Conservation (phyloP, 2,329 filamentous ascomycete genomes). For the Phyllosticta citriasiana region DNA sequence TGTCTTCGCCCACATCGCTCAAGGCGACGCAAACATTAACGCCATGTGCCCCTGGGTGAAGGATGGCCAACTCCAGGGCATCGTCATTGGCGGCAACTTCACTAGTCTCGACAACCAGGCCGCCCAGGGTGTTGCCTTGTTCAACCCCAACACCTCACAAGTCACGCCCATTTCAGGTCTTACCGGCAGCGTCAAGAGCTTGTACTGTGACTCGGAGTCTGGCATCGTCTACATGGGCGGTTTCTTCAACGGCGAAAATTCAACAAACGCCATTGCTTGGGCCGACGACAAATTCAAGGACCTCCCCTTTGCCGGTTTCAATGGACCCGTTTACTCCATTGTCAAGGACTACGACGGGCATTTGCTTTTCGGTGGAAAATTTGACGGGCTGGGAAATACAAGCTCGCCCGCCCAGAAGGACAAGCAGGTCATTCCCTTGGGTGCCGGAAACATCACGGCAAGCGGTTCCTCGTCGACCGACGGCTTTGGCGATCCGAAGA, state of each 20-base stretch:
- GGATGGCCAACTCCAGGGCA: slow-evolving; percentile 57
- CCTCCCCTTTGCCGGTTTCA: slow-evolving; percentile 87
- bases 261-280: slow-evolving; percentile 86
- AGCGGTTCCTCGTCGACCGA: slow-evolving; percentile 49
- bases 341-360: slow-evolving; percentile 68
- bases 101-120: slow-evolving; percentile 72
- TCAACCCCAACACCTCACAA: slow-evolving; percentile 60
- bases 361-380: slow-evolving; percentile 84
- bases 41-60: slow-evolving; percentile 74
- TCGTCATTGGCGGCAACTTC: slow-evolving; percentile 90
- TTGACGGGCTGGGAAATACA: slow-evolving; percentile 85
- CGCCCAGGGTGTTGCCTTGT: slow-evolving; percentile 69
- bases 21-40: slow-evolving; percentile 74
- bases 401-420: slow-evolving; percentile 56
- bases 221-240: slow-evolving; percentile 87
- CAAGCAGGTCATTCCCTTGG: slow-evolving; percentile 74
- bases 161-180: slow-evolving; percentile 72
- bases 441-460: slow-evolving; percentile 62
- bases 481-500: slow-evolving; percentile 66
- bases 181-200: slow-evolving; percentile 67
- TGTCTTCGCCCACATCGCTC: slow-evolving; percentile 61
- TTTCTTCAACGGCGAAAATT: slow-evolving; percentile 68
- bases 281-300: slow-evolving; percentile 58
- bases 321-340: slow-evolving; percentile 82
- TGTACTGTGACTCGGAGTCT: slow-evolving; percentile 70